Evolutionary conservation across 2,329 filamentous ascomycete genomes (phyloP).

Genomic region (Grosmannia huntii): DNA sequence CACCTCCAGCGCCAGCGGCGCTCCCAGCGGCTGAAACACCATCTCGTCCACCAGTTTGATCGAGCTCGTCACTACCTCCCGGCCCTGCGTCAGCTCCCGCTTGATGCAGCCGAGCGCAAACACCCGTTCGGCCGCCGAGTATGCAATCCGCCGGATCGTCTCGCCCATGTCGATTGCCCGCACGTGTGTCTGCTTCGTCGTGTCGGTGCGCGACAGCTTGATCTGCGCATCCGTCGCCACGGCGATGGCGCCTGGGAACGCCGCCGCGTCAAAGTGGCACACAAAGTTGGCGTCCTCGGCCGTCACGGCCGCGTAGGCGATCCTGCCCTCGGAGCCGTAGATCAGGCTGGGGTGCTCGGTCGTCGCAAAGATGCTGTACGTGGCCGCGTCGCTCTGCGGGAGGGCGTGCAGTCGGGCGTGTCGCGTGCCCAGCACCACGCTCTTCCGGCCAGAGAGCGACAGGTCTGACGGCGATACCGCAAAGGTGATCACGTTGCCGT

Average conservation of each 20-base stretch:
- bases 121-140: constrained; percentile 63
- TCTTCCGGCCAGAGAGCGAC: constrained; percentile 60
- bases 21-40: constrained; percentile 63
- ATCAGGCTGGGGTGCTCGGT: constrained; percentile 92
- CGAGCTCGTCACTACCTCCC: constrained; percentile 66
- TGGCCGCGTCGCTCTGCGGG: constrained; percentile 48
- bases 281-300: constrained; percentile 74
- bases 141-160: constrained; percentile 77
- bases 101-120: constrained; percentile 83
- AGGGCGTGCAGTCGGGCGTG: constrained; percentile 72
- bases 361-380: constrained; percentile 79
- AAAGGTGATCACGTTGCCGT: constrained; percentile 82
- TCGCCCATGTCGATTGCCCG: constrained; percentile 66
- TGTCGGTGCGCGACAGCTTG: constrained; percentile 70
- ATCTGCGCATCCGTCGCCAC: constrained; percentile 67
- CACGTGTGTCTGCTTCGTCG: constrained; percentile 77
- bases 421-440: constrained; percentile 72
- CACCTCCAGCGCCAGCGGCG: constrained; percentile 48
- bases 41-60: constrained; percentile 88
- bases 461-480: constrained; percentile 50
- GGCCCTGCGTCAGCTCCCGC: constrained; percentile 54
- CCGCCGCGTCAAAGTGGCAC: constrained; percentile 68
- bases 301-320: constrained; percentile 88
- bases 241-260: constrained; percentile 68
- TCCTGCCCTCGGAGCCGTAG: constrained; percentile 74